Conservation (phyloP, 306 rosid species). For the Prunus armeniaca region DNA sequence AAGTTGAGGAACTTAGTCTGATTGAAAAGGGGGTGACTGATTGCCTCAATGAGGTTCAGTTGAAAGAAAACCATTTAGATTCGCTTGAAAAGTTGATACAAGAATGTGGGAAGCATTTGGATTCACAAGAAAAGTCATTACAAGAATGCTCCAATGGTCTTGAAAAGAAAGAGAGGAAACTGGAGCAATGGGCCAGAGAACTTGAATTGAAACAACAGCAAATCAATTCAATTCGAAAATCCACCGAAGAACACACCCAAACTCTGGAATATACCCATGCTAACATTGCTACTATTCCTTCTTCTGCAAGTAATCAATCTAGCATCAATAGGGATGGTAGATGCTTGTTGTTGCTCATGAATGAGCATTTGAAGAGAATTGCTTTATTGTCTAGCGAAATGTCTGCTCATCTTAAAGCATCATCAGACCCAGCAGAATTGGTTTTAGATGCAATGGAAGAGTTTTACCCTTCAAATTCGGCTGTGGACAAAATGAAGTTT, state of each 20-base stretch:
- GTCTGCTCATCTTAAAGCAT: not conserved
- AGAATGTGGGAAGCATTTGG: constrained; percentile 21
- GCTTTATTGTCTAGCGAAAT: constrained; percentile 5
- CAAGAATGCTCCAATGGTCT: constrained; percentile 12
- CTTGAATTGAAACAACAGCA: constrained; percentile 23
- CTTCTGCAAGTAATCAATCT: not conserved
- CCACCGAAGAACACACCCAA: not conserved
- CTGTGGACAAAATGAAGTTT: constrained; percentile 4
- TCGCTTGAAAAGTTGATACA: constrained; percentile 5
- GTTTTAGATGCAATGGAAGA: constrained; percentile 42
- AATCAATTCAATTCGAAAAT: not conserved
- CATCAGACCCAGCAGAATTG: constrained; percentile 32
- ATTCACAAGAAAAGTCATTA: not conserved
- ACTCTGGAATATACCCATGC: not conserved
- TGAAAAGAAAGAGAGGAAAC: constrained; percentile 25
- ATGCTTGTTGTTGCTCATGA: constrained; percentile 7
- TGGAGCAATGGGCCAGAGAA: constrained; percentile 18
- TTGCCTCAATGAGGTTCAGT: constrained; percentile 24
- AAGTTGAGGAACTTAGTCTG: not conserved
- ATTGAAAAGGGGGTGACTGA: not conserved
- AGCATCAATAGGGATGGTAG: not conserved
- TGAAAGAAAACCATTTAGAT: constrained; percentile 7
- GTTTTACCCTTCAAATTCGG: constrained; percentile 24
- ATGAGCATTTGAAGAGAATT: constrained; percentile 12
- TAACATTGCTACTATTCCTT: not conserved